Evolutionary conservation across 1,284 basidiomycete species (phyloP), one percentile per base, ranked within the genome.

Genomic region (Tremellales sp.): DNA sequence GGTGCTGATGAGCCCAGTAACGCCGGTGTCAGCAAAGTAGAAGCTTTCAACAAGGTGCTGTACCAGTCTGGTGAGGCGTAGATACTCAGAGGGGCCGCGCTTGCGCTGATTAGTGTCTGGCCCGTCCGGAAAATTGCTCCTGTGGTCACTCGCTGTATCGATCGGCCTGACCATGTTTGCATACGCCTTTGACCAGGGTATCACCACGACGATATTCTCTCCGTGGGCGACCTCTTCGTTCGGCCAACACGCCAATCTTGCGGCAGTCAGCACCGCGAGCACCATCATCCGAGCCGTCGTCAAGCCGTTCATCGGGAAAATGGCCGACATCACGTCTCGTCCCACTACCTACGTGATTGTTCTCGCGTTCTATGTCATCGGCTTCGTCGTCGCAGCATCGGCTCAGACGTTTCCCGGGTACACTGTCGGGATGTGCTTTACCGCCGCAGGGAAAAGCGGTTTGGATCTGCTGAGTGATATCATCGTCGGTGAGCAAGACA

Each of bases 141-240:
- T n/a, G n/a, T n/a, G n/a, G n/a, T n/a, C n/a, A n/a, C n/a, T n/a
- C n/a, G n/a, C n/a, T n/a, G n/a, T n/a, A n/a, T n/a, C n/a, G n/a
- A n/a, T n/a, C n/a, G n/a, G n/a, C n/a, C n/a, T n/a, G n/a, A n/a
- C n/a, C n/a, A n/a, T n/a, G n/a, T n/a, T n/a, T 24, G 39, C 39
- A 6, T 40, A 19, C 19, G 21, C 39, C 5, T 40, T 40, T 21
- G 19, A 21, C 21, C 21, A 15, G 39, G 23, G 39, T 21, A 40
- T 21, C 6, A 40, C 39, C 23, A 12, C 17, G 11, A 24, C 23
- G 39, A 40, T n/a, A 7, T 22, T 12, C 22, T 24, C 40, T 10
- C 51, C 62, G 2, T 71, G 72, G 31, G 70, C 70, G 19, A 72
- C 70, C 1, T 70, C 68, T 11, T 55, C 61, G 1, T 74, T 60